phyloP scores from a whole-genome alignment of 345 rosid genomes.

The Cardamine occulta region DNA sequence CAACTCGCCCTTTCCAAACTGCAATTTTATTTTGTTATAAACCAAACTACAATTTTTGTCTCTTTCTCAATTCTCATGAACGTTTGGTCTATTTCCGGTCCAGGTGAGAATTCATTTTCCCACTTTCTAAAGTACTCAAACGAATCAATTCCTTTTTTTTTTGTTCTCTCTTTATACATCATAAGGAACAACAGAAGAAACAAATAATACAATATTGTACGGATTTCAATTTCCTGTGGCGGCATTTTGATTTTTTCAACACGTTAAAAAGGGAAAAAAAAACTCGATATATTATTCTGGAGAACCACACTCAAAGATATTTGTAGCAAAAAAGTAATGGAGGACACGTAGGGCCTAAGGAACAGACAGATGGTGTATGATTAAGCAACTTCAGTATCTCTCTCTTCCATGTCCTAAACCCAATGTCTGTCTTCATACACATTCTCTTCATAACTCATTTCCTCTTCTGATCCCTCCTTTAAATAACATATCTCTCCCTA shows the following conservation, averaged over 20 bases:
- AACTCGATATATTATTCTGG: slow-evolving; percentile 15
- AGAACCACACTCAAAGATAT: slow-evolving; percentile 31
- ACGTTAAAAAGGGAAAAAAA: slow-evolving; percentile 24
- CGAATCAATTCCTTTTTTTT: neutral
- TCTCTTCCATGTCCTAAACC: slow-evolving; percentile 39
- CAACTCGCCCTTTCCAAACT: slow-evolving; percentile 30
- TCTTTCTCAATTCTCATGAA: slow-evolving; percentile 27
- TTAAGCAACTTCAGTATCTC: slow-evolving; percentile 32
- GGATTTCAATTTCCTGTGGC: slow-evolving; percentile 22
- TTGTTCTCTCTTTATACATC: neutral
- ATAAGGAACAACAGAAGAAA: neutral
- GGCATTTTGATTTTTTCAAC: slow-evolving; percentile 33
- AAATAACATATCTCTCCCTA: slow-evolving; percentile 14
- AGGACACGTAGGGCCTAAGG: slow-evolving; percentile 43
- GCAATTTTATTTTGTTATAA: neutral
- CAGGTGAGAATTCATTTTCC: slow-evolving; percentile 13
- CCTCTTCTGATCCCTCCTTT: slow-evolving; percentile 23
- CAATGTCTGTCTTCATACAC: slow-evolving; percentile 43
- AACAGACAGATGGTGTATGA: slow-evolving; percentile 44
- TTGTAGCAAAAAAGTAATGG: slow-evolving; percentile 32
- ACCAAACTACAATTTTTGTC: slow-evolving; percentile 33
- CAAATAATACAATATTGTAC: slow-evolving; percentile 17
- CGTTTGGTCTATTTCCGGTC: slow-evolving; percentile 25
- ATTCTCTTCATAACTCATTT: slow-evolving; percentile 22
- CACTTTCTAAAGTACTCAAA: slow-evolving; percentile 20